Base-by-base conservation (phyloP, 805 yeast species). In the Kazachstania kunashirensis region DNA sequence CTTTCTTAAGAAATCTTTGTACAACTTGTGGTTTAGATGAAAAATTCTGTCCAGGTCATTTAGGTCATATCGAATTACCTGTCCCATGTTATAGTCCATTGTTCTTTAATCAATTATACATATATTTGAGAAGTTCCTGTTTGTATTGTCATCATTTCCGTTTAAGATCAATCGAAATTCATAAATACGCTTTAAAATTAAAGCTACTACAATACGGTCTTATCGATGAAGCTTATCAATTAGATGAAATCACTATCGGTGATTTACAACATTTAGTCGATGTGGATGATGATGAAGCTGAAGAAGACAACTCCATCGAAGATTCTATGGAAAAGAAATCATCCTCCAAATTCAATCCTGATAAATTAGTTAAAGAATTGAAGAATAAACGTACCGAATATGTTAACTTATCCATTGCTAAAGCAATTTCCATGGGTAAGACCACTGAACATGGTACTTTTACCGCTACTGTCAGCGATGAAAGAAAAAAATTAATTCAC, bases 31-130 rank as follows among this genome's bases (percentile, higher is more conserved):
- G 97, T 14, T 68, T 89, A 44, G 95, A 88, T 57, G 96, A 89
- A 49, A 77, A 81, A 55, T 79, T 75, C 50, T 92, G 99, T 66
- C 96, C 96, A 4, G 99, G 99, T 32, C 99, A 92, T 61, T 85
- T 86, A 61, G 99, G 99, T 43, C 98, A 92, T 61, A 86, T 92
- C 45, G 96, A 89, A 59, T 71, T 92, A 45, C 99, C 99, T 5
- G 79, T 86, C 29, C 95, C 97, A 4, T 94, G 84, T 30, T 92
- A 85, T 68, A 89, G 85, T 57, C 97, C 99, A 14, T 64, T 92
- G 49, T 92, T 94, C 54, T 92, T 94, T 75, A 75, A 77, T 54
- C 96, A 89, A 62, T 67, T 92, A 70, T 92, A 79, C 67, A 73
- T 84, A 42, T 77, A 80, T 50, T 68, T 94, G 55, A 72, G 97